These are phyloP conservation scores for Chrysanthemum seticuspe DNA, from an alignment of 129 eudicot species.

Conservation along the genomic window DNA sequence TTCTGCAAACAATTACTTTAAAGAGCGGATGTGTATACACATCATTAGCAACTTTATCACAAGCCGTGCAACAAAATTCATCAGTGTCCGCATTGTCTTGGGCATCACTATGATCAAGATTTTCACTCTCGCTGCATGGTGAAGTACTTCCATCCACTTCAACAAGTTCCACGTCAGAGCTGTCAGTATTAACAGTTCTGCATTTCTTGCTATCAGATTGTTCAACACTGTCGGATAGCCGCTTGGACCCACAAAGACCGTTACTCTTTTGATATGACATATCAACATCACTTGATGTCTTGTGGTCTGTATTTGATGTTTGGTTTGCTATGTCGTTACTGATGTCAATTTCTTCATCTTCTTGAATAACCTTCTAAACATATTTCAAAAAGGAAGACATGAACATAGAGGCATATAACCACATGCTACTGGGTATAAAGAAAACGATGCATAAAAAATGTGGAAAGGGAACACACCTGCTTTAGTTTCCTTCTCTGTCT, in stretches of 20 bases:
- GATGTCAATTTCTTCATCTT: slow-evolving; percentile 35
- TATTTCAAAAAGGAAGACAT: slow-evolving; percentile 4
- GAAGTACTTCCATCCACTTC: slow-evolving; percentile 33
- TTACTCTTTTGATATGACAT: slow-evolving; percentile 26
- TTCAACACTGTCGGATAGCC: slow-evolving; percentile 43
- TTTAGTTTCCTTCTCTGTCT: slow-evolving; percentile 59
- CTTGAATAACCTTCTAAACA: slow-evolving; percentile 47
- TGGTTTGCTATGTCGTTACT: slow-evolving; percentile 24
- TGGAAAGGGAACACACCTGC: slow-evolving; percentile 45
- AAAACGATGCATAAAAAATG: slow-evolving; percentile 6
- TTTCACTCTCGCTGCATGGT: slow-evolving; percentile 19
- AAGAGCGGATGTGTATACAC: slow-evolving; percentile 60
- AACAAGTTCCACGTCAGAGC: slow-evolving; percentile 42
- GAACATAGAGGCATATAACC: neutral
- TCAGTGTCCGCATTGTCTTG: slow-evolving; percentile 28
- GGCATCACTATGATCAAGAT: slow-evolving; percentile 24
- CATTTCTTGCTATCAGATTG: slow-evolving; percentile 38
- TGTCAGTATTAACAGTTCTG: slow-evolving; percentile 37
- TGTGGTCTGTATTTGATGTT: slow-evolving; percentile 26
- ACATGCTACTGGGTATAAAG: neutral
- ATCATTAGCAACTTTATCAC: slow-evolving; percentile 49
- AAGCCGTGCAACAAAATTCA: slow-evolving; percentile 59
- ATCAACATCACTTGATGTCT: slow-evolving; percentile 33
- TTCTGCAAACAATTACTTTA: slow-evolving; percentile 62
- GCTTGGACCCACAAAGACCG: slow-evolving; percentile 44